These are phyloP conservation scores for Nicotiana rustica DNA, from an alignment of 305 asterid genomes.

Conservation along the genomic window DNA sequence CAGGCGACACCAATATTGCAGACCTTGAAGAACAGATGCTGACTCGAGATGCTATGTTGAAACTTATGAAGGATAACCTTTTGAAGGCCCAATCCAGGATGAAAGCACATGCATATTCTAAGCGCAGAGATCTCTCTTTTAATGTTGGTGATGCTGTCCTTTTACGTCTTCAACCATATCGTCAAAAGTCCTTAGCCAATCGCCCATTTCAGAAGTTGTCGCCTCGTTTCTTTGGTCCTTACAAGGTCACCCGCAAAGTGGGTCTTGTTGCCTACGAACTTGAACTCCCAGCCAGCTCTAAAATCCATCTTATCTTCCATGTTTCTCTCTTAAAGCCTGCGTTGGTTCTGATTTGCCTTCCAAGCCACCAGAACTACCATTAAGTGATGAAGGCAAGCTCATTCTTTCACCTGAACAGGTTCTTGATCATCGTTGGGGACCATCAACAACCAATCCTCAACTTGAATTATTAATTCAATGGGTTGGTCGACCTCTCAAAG, in stretches of 20 bases:
- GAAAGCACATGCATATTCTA: not conserved
- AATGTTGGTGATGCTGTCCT: conserved; percentile 3
- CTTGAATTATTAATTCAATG: not conserved
- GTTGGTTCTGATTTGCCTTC: not conserved
- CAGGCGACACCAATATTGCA: not conserved
- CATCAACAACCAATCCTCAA: no score
- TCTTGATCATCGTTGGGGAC: not conserved
- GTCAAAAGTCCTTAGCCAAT: not conserved
- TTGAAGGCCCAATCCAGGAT: no score
- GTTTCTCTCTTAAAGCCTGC: conserved; percentile 15
- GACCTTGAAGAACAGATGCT: not conserved
- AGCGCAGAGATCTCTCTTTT: not conserved
- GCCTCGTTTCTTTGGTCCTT: not conserved
- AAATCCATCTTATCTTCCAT: conserved; percentile 16
- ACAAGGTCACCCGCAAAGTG: not conserved
- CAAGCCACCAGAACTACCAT: not conserved
- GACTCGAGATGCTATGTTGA: not conserved
- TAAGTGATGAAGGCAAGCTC: not conserved
- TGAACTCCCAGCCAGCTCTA: not conserved
- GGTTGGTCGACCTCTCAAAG: not conserved
- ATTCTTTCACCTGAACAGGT: conserved; percentile 6
- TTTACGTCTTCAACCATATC: not conserved
- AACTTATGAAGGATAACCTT: no score
- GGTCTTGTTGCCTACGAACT: not conserved
- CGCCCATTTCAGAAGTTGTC: not conserved